A percentile compares a stretch with the other conserved stretches of the same genome.
These are phyloP conservation scores for Serendipita vermifera DNA, from an alignment of 768 basidiomycete genomes.

Conservation along the genomic window DNA sequence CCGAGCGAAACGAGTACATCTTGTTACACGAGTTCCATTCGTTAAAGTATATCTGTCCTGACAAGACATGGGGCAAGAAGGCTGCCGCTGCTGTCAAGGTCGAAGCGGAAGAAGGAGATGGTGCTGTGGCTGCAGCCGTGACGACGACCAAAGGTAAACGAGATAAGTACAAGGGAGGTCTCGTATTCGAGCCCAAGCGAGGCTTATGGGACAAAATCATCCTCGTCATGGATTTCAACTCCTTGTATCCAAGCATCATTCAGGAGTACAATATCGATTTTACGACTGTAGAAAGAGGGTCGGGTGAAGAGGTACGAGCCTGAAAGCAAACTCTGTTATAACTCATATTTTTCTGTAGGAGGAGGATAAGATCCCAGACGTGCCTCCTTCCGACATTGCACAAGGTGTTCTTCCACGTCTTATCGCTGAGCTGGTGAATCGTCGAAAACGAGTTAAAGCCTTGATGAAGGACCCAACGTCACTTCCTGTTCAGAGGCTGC, in stretches of 20 bases:
- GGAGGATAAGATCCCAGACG: conserved; percentile 83
- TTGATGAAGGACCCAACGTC: conserved; percentile 73
- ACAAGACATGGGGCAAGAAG: conserved; percentile 82
- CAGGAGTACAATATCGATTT: conserved; percentile 99
- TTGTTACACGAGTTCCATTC: conserved; percentile 94
- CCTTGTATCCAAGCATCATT: conserved; percentile 96
- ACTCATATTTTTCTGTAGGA: conserved; percentile 25
- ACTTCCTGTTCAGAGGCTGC: conserved; percentile 10
- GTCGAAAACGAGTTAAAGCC: conserved; percentile 80
- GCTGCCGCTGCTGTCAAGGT: conserved; percentile 34
- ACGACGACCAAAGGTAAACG: conserved; percentile 48
- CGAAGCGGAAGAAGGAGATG: conserved; percentile 41
- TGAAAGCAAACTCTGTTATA: neutral
- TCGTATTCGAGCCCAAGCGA: conserved; percentile 92
- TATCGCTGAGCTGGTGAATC: conserved; percentile 88
- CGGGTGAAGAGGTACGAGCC: conserved; percentile 33
- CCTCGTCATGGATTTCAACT: conserved; percentile 99
- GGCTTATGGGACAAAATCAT: conserved; percentile 95
- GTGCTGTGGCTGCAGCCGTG: conserved; percentile 30
- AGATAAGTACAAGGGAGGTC: conserved; percentile 97
- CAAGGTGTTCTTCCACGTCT: conserved; percentile 94
- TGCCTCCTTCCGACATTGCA: conserved; percentile 52
- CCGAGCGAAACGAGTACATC: conserved; percentile 98
- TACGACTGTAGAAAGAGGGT: conserved; percentile 75
- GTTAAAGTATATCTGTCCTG: conserved; percentile 90